Evolutionary conservation across 371 early-diverging fungal species (phyloP).

Genomic region (Mitosporidium daphniae): DNA sequence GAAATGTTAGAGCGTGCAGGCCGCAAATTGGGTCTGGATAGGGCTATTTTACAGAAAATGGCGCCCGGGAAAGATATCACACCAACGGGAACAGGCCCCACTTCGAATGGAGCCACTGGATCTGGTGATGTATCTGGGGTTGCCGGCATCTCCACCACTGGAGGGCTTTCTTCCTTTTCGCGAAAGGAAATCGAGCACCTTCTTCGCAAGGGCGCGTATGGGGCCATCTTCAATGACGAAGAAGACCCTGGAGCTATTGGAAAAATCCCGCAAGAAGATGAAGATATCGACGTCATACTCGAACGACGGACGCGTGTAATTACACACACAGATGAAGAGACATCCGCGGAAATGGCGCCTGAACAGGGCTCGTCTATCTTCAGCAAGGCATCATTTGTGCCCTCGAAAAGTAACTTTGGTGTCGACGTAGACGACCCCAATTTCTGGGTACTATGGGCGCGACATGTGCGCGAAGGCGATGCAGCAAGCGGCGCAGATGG

Average conservation of each 20-base stretch:
- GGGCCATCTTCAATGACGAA: conserved; percentile 7
- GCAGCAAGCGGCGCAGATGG: conserved; percentile 8
- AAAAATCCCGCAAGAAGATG: conserved; percentile 18
- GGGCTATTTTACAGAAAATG: conserved; percentile 43
- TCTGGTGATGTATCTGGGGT: conserved; percentile 4
- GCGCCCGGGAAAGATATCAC: too few relatives aligned
- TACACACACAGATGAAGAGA: conserved; percentile 20
- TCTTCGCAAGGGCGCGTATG: conserved; percentile 57
- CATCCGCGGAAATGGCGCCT: too few relatives aligned
- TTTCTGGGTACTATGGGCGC: conserved; percentile 91
- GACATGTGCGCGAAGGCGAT: conserved; percentile 5
- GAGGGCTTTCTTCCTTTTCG: conserved; percentile 8
- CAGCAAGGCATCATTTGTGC: conserved; percentile 60
- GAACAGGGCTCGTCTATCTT: too few relatives aligned
- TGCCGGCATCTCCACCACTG: conserved; percentile 7
- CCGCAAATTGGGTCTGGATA: conserved; percentile 55
- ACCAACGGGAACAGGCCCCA: too few relatives aligned
- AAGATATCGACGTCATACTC: conserved; percentile 78
- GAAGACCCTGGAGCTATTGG: conserved; percentile 15
- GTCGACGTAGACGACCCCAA: conserved; percentile 70
- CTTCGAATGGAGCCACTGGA: conserved; percentile 9
- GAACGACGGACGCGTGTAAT: conserved; percentile 53
- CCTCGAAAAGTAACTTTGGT: conserved; percentile 12
- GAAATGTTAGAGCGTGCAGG: conserved; percentile 84
- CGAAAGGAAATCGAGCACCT: conserved; percentile 52